Evolutionary conservation across 352 stramenopile species (phyloP).

Genomic region (Globisporangium carolinianum): DNA sequence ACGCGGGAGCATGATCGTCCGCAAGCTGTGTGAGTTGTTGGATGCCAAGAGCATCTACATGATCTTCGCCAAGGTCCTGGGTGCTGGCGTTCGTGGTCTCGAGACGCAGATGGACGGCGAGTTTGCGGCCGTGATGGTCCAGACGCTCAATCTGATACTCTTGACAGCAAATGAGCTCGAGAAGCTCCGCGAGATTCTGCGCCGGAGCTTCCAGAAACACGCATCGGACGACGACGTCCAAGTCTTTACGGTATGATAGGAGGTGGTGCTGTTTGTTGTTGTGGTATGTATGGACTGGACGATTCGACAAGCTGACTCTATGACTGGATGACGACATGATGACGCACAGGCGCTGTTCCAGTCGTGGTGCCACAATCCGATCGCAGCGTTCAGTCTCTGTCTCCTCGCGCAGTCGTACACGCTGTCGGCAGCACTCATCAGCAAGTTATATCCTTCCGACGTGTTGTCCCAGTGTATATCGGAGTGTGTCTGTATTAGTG

Average conservation of each 20-base stretch:
- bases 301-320: background rate
- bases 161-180: constrained; percentile 97
- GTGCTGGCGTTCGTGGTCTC: constrained; percentile 37
- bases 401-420: constrained; percentile 98
- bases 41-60: constrained; percentile 98
- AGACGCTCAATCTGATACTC: constrained; percentile 99
- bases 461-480: constrained; percentile 1
- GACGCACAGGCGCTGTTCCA: constrained; percentile 57
- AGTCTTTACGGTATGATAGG: constrained; percentile 57
- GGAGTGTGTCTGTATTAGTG: background rate
- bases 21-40: constrained; percentile 97
- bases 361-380: constrained; percentile 98
- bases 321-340: background rate
- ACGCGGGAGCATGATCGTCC: constrained; percentile 96
- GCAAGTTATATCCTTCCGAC: constrained; percentile 89
- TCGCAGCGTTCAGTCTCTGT: constrained; percentile 96
- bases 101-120: constrained; percentile 76
- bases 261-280: background rate
- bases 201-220: constrained; percentile 64
- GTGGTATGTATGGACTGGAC: background rate
- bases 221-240: constrained; percentile 70
- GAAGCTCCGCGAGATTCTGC: constrained; percentile 71
- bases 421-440: constrained; percentile 93
- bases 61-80: constrained; percentile 95
- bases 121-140: constrained; percentile 98